A percentile compares a stretch with the other conserved stretches of the same genome.
Evolutionary conservation across 31 red algal species (phyloP).

Genomic region (Porphyra umbilicalis): DNA sequence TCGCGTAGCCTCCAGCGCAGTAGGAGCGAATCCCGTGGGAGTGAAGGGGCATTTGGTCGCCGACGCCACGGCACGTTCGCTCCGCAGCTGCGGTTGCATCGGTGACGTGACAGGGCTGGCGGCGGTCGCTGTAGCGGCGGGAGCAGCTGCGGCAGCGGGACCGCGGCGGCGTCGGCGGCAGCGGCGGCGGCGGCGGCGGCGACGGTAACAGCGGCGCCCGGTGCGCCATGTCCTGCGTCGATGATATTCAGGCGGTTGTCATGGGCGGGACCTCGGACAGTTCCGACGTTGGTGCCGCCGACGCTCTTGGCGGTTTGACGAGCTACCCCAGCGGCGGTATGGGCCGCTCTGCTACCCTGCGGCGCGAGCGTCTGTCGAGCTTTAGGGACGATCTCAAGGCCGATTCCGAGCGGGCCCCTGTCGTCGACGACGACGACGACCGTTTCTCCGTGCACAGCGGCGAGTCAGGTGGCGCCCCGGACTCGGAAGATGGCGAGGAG

Average conservation of each 20-base stretch:
- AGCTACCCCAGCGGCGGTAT: no score
- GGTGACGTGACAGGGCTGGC: no score
- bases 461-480: neutral
- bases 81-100: no score
- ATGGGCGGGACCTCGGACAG: neutral
- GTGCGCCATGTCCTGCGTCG: neutral
- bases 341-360: no score
- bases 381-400: neutral
- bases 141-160: no score
- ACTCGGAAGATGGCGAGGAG: slow-evolving; percentile 4
- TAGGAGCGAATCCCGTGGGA: no score
- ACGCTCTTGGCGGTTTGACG: no score
- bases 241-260: neutral
- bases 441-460: neutral
- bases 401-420: neutral
- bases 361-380: neutral
- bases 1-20: no score
- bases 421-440: neutral
- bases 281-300: neutral
- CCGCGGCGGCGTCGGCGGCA: neutral
- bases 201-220: neutral
- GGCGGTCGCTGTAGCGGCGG: no score
- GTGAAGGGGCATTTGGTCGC: no score
- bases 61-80: no score
- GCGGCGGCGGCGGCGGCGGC: neutral